These are phyloP conservation scores for Mycena haematopus DNA, from an alignment of 768 basidiomycete genomes.

Conservation along the genomic window DNA sequence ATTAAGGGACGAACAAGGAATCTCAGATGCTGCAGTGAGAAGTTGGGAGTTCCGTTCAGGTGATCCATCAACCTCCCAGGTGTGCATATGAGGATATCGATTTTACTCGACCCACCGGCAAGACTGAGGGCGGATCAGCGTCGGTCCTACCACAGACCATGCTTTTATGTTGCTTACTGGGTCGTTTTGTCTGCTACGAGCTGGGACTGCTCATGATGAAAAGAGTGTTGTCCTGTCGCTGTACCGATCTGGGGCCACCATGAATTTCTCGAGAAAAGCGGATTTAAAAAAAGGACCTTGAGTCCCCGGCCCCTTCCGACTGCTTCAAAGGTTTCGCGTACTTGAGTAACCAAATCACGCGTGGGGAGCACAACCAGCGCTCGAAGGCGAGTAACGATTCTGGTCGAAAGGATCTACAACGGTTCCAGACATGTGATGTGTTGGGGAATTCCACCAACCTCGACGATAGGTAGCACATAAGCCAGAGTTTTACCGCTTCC, in stretches of 20 bases:
- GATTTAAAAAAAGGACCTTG: constrained; percentile 62
- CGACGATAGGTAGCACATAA: constrained; percentile 93
- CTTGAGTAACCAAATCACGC: constrained; percentile 90
- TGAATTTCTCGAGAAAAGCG: constrained; percentile 4
- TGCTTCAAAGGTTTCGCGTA: constrained; percentile 89
- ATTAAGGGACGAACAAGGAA: constrained; percentile 70
- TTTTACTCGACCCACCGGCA: constrained; percentile 85
- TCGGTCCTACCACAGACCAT: neutral
- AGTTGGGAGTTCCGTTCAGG: constrained; percentile 84
- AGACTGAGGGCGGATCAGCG: constrained; percentile 53
- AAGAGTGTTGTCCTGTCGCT: constrained; percentile 94
- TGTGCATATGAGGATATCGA: constrained; percentile 95
- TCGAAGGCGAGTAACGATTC: constrained; percentile 83
- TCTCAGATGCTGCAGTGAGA: constrained; percentile 93
- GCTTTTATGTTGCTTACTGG: constrained; percentile 47
- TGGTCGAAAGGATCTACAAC: constrained; percentile 68
- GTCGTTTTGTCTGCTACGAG: constrained; percentile 67
- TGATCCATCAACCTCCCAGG: constrained; percentile 97
- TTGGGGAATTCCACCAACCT: constrained; percentile 52
- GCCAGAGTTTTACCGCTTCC: constrained; percentile 98
- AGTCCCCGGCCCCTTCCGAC: constrained; percentile 85
- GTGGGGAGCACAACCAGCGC: constrained; percentile 93
- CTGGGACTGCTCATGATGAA: constrained; percentile 87
- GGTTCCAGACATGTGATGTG: constrained; percentile 5
- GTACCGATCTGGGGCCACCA: constrained; percentile 61